Evolutionary conservation across 2,329 filamentous ascomycete species (phyloP).

Genomic region (Colletotrichum endophyticum): DNA sequence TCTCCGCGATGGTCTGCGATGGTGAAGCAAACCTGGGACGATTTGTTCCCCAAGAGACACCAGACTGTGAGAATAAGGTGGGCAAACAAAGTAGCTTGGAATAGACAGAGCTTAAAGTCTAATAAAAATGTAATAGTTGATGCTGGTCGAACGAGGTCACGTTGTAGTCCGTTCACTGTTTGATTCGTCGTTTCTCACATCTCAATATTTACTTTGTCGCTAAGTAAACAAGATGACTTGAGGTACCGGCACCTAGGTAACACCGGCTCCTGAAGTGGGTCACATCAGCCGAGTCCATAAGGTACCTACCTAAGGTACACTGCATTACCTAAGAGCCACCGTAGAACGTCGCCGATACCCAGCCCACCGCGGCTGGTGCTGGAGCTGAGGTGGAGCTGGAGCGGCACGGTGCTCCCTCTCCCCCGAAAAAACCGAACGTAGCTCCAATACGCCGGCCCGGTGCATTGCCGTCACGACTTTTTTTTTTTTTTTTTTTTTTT

Average conservation of each 20-base stretch:
- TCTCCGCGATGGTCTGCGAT: neutral
- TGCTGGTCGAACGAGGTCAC: neutral
- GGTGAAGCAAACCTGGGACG: neutral
- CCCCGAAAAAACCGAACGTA: constrained; percentile 3
- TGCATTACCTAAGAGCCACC: neutral
- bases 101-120: neutral
- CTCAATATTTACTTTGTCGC: neutral
- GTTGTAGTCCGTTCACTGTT: neutral
- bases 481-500: constrained; percentile 17
- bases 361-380: neutral
- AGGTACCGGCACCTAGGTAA: neutral
- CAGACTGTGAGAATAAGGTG: neutral
- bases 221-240: neutral
- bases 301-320: neutral
- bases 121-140: neutral
- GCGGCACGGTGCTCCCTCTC: neutral
- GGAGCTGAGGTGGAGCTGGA: neutral
- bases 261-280: neutral
- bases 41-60: neutral
- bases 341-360: neutral
- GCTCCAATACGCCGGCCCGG: constrained; percentile 18
- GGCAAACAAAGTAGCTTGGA: neutral
- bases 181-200: neutral
- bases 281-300: neutral
- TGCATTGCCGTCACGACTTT: constrained; percentile 20